phyloP scores from a whole-genome alignment of 2,329 filamentous ascomycete species.

The Claviceps sp. region DNA sequence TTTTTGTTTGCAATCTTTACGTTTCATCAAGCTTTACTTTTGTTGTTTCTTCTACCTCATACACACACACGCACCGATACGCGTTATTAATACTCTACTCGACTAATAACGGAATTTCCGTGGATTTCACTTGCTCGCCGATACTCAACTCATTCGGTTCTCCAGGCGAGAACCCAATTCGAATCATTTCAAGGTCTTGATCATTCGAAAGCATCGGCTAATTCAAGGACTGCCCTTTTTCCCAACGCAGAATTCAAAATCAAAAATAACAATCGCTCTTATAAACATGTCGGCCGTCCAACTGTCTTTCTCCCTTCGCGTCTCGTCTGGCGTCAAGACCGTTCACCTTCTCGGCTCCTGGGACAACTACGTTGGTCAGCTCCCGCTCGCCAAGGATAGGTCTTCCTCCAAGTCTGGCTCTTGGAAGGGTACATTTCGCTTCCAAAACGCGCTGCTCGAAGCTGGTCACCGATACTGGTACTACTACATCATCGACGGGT shows the following conservation, averaged over 20 bases:
- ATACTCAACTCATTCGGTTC: conserved; percentile 13
- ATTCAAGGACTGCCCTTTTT: background rate
- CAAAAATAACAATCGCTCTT: no score
- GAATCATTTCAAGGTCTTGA: conserved; percentile 17
- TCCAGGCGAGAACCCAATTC: conserved; percentile 3
- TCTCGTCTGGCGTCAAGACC: conserved; percentile 94
- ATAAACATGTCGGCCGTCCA: conserved; percentile 76
- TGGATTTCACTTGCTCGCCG: conserved; percentile 44
- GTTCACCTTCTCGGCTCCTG: conserved; percentile 95
- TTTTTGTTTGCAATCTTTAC: background rate
- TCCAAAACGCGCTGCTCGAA: conserved; percentile 76
- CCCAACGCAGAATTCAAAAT: background rate
- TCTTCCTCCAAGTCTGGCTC: conserved; percentile 71
- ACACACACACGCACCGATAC: background rate
- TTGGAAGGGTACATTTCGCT: conserved; percentile 95
- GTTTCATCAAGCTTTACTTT: conserved; percentile 10
- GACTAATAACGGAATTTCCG: conserved; percentile 33
- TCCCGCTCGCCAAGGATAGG: conserved; percentile 85
- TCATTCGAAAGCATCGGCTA: conserved; percentile 10
- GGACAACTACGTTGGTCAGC: conserved; percentile 93
- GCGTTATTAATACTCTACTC: conserved; percentile 18
- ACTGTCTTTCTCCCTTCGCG: conserved; percentile 90
- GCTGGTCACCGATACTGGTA: conserved; percentile 96
- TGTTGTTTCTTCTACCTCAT: background rate
- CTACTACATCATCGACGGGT: conserved; percentile 99